A percentile compares a stretch with the other conserved stretches of the same genome.
Evolutionary conservation across 176 grass and related monocot genomes (phyloP).

Genomic region (Eleusine indica): DNA sequence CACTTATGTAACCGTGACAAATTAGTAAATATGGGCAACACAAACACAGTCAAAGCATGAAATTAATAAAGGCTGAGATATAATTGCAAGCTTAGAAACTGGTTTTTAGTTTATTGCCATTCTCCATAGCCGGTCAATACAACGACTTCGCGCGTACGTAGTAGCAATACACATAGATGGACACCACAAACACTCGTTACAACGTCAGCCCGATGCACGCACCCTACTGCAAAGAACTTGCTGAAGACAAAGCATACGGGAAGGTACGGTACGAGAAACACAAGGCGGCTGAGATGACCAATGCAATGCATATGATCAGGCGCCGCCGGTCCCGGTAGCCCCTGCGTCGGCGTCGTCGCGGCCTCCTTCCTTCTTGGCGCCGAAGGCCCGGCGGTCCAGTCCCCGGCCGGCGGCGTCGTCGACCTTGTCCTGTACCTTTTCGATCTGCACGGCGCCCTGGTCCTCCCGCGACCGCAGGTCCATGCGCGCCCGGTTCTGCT

Average conservation of each 20-base stretch:
- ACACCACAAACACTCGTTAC: not conserved
- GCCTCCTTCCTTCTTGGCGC: constrained; percentile 21
- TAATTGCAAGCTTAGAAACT: too few relatives aligned
- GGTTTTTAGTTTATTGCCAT: too few relatives aligned
- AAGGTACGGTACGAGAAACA: too few relatives aligned
- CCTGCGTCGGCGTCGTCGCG: constrained; percentile 1
- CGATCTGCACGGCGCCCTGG: constrained; percentile 66
- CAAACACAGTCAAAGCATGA: too few relatives aligned
- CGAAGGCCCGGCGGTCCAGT: constrained; percentile 37
- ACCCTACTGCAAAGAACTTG: not conserved
- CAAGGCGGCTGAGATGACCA: not conserved
- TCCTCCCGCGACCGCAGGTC: constrained; percentile 58
- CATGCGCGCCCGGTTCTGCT: constrained; percentile 53
- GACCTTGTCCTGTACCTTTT: constrained; percentile 68
- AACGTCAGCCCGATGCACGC: not conserved
- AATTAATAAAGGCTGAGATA: too few relatives aligned
- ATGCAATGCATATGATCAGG: not conserved
- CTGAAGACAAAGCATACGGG: not conserved
- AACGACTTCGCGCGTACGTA: too few relatives aligned
- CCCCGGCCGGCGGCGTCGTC: constrained; percentile 42
- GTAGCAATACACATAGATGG: not conserved
- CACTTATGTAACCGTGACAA: too few relatives aligned
- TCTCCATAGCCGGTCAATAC: too few relatives aligned
- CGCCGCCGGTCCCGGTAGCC: constrained; percentile 44
- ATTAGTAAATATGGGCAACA: too few relatives aligned